Conservation (phyloP, 106 monocot genomes). For the Acorus gramineus region DNA sequence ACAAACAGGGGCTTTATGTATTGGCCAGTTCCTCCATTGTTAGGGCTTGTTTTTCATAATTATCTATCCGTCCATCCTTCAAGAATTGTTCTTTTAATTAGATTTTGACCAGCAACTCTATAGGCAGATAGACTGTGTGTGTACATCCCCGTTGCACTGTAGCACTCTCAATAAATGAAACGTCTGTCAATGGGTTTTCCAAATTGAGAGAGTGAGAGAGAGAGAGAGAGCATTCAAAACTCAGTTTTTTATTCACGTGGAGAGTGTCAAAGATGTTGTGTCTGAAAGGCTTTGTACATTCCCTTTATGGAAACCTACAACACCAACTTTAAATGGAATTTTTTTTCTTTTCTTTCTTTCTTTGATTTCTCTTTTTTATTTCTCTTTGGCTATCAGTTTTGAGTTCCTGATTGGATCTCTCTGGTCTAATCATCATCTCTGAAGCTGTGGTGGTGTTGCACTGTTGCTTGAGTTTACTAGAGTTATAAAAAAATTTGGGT, state of each 20-base stretch:
- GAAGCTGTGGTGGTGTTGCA: no score
- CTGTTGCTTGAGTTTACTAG: no score
- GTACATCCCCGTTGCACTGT: conserved; percentile 15
- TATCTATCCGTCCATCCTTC: no score
- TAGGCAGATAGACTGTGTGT: no score
- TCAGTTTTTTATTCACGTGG: not conserved
- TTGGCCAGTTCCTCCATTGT: no score
- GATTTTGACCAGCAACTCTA: no score
- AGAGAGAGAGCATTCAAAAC: not conserved
- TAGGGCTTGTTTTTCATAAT: no score
- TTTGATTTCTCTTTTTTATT: not conserved
- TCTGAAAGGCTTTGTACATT: conserved; percentile 1
- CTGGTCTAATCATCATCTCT: no score
- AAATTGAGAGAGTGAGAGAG: conserved; percentile 2
- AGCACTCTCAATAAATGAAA: conserved; percentile 15
- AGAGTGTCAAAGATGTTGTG: not conserved
- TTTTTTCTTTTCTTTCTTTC: not conserved
- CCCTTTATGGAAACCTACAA: conserved; percentile 12
- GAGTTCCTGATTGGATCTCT: no score
- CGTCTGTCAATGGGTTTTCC: conserved; percentile 10
- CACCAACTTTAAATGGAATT: not conserved
- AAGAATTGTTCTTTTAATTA: no score
- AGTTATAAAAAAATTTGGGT: no score
- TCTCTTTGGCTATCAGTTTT: not conserved
- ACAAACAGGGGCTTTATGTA: no score